Evolutionary conservation across 2,329 filamentous ascomycete genomes (phyloP), one percentile per base, ranked within the genome.

Genomic region (Grosmannia clavigera): DNA sequence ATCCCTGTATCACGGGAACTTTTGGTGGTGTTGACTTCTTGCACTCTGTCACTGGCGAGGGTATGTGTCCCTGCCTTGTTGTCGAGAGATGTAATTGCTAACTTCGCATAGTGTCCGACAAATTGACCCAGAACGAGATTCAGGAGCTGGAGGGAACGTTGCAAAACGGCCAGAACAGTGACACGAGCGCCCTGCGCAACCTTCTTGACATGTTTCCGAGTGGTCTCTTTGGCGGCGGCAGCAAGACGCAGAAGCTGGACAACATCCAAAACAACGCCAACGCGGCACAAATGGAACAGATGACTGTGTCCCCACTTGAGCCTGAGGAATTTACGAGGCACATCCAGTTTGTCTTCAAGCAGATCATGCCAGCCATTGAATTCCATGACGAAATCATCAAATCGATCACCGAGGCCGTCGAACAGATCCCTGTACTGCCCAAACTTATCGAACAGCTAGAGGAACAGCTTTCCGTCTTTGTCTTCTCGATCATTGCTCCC

Each of bases 1-100:
- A 88, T 67, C 92, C 92, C 7, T 76, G 92, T 63, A 81, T 95
- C 53, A 96, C 92, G 1, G 92, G 92, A 62, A 96, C 92, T 7
- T 96, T 96, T 72, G 92, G 92, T 63, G 92, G 92, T 64, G 92
- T 96, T 16, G 92, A 96, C 69, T 96, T 96, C 74, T 76, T 96
- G 62, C 90, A 95, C 75, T 94, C 88, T 1, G 91, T 95, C 35
- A 88, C 82, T 54, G 82, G 83, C 61, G 83, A 86, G 75, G 76
- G 79, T 81, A 64, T n/a, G 72, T n/a, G 29, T 14, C 16, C 53
- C 16, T 14, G 11, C n/a, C 16, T 6, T 46, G 2, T 46, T 27
- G 3, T 7, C 1, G 5, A 43, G 11, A 9, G 4, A 12, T 14
- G 12, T 10, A 16, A 1, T 19, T 9, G 19, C 22, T 31, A n/a